Percentiles rank a stretch among this genome's conserved stretches.
Conservation (phyloP, 1,284 basidiomycete species). For the Pyrrhoderma noxium region DNA sequence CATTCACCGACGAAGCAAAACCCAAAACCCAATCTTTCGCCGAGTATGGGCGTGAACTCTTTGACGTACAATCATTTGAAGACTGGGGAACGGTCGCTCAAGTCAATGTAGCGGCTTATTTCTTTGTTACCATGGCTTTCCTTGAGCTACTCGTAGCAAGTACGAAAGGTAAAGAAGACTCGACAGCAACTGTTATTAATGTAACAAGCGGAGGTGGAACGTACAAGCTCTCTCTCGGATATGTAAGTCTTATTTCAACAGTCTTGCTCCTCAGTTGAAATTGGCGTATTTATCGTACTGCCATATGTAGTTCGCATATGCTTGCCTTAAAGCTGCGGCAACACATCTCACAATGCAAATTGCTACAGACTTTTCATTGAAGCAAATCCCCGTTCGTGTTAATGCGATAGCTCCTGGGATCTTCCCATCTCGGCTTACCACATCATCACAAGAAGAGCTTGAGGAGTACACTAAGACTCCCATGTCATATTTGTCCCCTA, state of each 20-base stretch:
- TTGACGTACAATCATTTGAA: slow-evolving; percentile 23
- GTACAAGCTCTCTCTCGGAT: background rate
- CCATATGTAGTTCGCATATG: slow-evolving; percentile 27
- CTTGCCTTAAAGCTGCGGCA: slow-evolving; percentile 25
- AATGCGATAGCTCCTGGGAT: slow-evolving; percentile 30
- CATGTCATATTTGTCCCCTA: slow-evolving; percentile 31
- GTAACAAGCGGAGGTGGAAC: slow-evolving; percentile 16
- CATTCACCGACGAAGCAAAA: slow-evolving; percentile 15
- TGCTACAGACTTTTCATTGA: slow-evolving; percentile 29
- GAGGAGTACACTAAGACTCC: slow-evolving; percentile 31
- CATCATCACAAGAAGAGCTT: slow-evolving; percentile 3
- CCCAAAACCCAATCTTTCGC: slow-evolving; percentile 18
- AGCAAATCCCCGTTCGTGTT: slow-evolving; percentile 27
- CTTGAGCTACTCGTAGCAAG: slow-evolving; percentile 27
- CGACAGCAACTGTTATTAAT: slow-evolving; percentile 25
- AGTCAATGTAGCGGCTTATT: slow-evolving; percentile 24
- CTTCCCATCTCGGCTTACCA: slow-evolving; percentile 27
- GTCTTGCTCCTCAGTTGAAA: background rate
- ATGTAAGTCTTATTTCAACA: background rate
- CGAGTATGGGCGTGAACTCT: slow-evolving; percentile 17
- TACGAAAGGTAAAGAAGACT: slow-evolving; percentile 19
- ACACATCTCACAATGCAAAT: slow-evolving; percentile 27
- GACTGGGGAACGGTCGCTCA: slow-evolving; percentile 17
- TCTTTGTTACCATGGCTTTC: slow-evolving; percentile 28
- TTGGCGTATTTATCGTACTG: background rate